Percentiles rank a stretch among this genome's conserved stretches.
phyloP scores from a whole-genome alignment of 2,329 filamentous ascomycete species.

The Colletotrichum sp. region DNA sequence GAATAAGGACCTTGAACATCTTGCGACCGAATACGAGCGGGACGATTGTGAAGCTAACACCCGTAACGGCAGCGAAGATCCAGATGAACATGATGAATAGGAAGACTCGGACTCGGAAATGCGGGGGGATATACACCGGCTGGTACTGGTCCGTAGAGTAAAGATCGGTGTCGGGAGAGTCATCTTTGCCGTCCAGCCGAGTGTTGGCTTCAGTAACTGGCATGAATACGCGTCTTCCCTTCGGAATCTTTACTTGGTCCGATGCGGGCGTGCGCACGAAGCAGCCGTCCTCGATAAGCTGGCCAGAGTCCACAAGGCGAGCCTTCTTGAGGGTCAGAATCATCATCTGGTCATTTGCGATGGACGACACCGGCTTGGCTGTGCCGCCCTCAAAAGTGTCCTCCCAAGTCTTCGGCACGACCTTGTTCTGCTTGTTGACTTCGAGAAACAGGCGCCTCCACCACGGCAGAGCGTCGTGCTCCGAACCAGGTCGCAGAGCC shows the following conservation, averaged over 20 bases:
- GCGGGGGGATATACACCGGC: constrained; percentile 81
- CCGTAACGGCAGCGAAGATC: constrained; percentile 89
- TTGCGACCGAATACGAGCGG: constrained; percentile 85
- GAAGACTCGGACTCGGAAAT: constrained; percentile 80
- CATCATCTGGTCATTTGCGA: constrained; percentile 40
- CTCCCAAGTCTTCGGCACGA: constrained; percentile 62
- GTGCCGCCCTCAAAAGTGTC: constrained; percentile 56
- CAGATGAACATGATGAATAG: constrained; percentile 90
- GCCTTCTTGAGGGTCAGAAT: constrained; percentile 44
- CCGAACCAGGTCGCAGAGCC: constrained; percentile 44
- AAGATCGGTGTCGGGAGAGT: constrained; percentile 54
- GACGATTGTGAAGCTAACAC: constrained; percentile 83
- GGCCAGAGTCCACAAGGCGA: constrained; percentile 49
- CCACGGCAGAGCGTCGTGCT: constrained; percentile 34
- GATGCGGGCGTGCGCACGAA: constrained; percentile 94
- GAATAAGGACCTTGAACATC: constrained; percentile 76
- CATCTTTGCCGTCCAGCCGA: constrained; percentile 65
- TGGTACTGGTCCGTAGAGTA: constrained; percentile 68
- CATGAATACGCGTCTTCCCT: constrained; percentile 81
- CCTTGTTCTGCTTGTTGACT: constrained; percentile 42
- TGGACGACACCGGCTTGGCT: constrained; percentile 42
- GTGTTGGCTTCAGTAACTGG: constrained; percentile 73
- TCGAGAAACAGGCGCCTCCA: constrained; percentile 53
- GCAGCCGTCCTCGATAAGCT: constrained; percentile 72
- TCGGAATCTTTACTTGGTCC: constrained; percentile 93